A percentile compares a stretch with the other conserved stretches of the same genome.
These are phyloP conservation scores for Tylopilus sp. DNA, from an alignment of 1,284 basidiomycete species.

Conservation along the genomic window DNA sequence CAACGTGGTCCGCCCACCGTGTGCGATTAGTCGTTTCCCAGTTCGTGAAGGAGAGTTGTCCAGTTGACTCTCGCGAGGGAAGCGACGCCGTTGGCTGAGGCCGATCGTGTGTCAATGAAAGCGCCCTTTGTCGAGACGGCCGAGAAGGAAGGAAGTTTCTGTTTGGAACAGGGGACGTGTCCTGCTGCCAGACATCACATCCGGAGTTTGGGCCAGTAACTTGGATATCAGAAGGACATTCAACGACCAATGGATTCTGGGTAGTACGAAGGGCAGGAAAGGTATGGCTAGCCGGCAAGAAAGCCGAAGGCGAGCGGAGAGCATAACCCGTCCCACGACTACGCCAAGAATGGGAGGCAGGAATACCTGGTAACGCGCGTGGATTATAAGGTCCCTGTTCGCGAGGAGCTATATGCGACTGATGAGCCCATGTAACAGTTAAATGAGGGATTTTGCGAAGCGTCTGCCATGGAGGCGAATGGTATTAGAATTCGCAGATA, in stretches of 20 bases:
- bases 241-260: neutral
- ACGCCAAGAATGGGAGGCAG: constrained; percentile 26
- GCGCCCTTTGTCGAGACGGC: constrained; percentile 25
- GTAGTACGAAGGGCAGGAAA: constrained; percentile 16
- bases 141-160: constrained; percentile 8
- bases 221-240: constrained; percentile 2
- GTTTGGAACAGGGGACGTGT: neutral
- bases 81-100: constrained; percentile 22
- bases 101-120: constrained; percentile 28
- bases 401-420: constrained; percentile 29
- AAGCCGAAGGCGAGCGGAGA: constrained; percentile 16
- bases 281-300: constrained; percentile 24
- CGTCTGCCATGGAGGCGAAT: constrained; percentile 41
- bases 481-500: constrained; percentile 1
- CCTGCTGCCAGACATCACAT: constrained; percentile 17
- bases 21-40: constrained; percentile 28
- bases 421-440: constrained; percentile 76
- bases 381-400: constrained; percentile 18
- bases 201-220: neutral
- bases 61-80: constrained; percentile 31
- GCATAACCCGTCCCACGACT: constrained; percentile 5
- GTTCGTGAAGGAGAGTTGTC: constrained; percentile 26
- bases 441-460: constrained; percentile 65
- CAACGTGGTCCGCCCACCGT: constrained; percentile 21
- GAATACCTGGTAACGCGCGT: constrained; percentile 9